A percentile compares a stretch with the other conserved stretches of the same genome.
These are phyloP conservation scores for Williopsis jadinii DNA, from an alignment of 1,139 yeast genomes.

Conservation along the genomic window DNA sequence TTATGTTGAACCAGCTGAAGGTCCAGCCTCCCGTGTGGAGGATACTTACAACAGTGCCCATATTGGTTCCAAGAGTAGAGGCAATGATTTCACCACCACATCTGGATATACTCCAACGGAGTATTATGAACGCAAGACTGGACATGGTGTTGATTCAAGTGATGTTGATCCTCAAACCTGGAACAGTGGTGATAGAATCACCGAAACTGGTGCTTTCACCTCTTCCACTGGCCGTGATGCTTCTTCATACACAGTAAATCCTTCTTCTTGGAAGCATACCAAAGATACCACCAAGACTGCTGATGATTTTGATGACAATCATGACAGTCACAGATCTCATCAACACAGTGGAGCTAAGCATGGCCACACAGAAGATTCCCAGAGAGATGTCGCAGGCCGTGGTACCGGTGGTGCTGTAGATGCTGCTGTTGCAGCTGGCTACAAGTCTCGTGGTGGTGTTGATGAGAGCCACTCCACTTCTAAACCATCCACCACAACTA, in stretches of 20 bases:
- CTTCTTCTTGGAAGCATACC: too few relatives aligned
- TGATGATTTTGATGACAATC: background rate
- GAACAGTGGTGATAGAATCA: too few relatives aligned
- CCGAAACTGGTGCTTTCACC: too few relatives aligned
- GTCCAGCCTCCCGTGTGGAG: conserved; percentile 13
- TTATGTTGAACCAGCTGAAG: conserved; percentile 7
- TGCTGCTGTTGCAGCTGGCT: conserved; percentile 4
- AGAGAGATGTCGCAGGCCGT: conserved; percentile 1
- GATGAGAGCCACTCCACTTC: background rate
- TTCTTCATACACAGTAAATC: too few relatives aligned
- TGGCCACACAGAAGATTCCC: too few relatives aligned
- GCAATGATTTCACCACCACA: conserved; percentile 14
- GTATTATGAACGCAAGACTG: conserved; percentile 11
- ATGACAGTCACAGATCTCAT: too few relatives aligned
- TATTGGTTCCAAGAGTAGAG: conserved; percentile 4
- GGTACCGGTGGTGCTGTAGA: background rate
- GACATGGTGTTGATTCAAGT: conserved; percentile 2
- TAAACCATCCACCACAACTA: background rate
- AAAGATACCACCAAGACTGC: too few relatives aligned
- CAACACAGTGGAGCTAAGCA: too few relatives aligned
- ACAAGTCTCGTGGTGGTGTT: background rate
- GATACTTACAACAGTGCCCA: conserved; percentile 13
- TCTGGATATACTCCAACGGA: conserved; percentile 15
- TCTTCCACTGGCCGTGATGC: too few relatives aligned
- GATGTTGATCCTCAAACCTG: too few relatives aligned